Percentiles rank a stretch among this genome's conserved stretches.
Conservation (phyloP, 73 alveolate genomes). For the Symbiodinium pilosum region DNA sequence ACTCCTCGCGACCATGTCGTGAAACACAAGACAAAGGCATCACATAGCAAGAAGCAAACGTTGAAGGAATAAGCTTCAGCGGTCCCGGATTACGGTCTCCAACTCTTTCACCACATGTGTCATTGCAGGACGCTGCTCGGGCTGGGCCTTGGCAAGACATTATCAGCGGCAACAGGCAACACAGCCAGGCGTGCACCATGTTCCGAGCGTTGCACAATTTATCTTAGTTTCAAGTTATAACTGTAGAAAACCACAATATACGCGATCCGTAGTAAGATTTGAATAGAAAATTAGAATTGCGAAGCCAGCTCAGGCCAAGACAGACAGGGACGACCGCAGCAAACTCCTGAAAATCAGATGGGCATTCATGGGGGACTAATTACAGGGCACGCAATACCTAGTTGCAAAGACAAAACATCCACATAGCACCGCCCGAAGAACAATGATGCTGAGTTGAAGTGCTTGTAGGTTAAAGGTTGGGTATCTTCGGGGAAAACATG, state of each 20-base stretch:
- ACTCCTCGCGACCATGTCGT: too few relatives aligned
- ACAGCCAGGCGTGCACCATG: not conserved
- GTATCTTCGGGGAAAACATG: too few relatives aligned
- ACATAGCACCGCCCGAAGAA: too few relatives aligned
- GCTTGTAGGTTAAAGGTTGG: too few relatives aligned
- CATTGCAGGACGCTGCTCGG: conserved; percentile 60
- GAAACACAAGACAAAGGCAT: not conserved
- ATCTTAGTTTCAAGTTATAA: conserved; percentile 28
- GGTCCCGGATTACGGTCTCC: conserved; percentile 47
- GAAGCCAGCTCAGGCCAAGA: not conserved
- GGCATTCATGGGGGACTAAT: too few relatives aligned
- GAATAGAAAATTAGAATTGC: not conserved
- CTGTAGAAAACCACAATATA: conserved; percentile 27
- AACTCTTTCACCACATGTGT: conserved; percentile 12
- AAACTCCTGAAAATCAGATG: conserved; percentile 43
- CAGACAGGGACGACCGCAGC: conserved; percentile 49
- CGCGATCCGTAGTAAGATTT: not conserved
- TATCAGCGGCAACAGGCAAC: not conserved
- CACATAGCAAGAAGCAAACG: not conserved
- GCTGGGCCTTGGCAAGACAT: conserved; percentile 39
- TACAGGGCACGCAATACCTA: too few relatives aligned
- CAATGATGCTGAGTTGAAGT: too few relatives aligned
- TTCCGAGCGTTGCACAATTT: not conserved
- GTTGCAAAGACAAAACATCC: too few relatives aligned
- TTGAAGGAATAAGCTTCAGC: not conserved